Evolutionary conservation across 805 yeast genomes (phyloP), one percentile per base, ranked within the genome.

Genomic region (Monosporozyma aquatica): DNA sequence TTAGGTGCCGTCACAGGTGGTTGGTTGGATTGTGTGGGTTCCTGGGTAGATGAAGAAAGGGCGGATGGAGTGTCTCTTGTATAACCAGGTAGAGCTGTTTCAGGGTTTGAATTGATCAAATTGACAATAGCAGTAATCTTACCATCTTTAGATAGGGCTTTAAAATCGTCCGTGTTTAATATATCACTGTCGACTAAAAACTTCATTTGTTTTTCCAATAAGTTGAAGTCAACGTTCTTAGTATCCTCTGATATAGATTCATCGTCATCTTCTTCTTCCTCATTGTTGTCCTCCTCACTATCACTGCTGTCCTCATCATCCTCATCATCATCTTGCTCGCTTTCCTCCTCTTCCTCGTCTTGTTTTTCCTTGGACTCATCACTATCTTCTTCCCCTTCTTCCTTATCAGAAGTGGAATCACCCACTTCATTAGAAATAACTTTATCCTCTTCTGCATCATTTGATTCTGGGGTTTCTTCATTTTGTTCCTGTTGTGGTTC

Each of bases 61-160:
- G n/a, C n/a, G n/a, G n/a, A n/a, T n/a, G n/a, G n/a, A n/a, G n/a
- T n/a, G n/a, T n/a, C n/a, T n/a, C n/a, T n/a, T n/a, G n/a, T n/a
- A 23, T 23, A 23, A 23, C 25, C 41, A 13, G 48, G 75, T 48
- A 67, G 65, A 37, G 68, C 63, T 11, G 69, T 59, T 43, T 68
- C 69, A 23, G 55, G 46, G 24, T 53, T 56, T 5, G 66, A 55
- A 32, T 58, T 59, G 14, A 61, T 29, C 18, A 61, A 36, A 5
- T 53, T 48, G 3, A 60, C 30, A 11, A 61, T 47, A 5, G 64
- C 58, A n/a, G 56, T 41, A 3, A 56, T 36, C 54, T 61, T 43
- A 53, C 57, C 55, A 55, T 62, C 38, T 64, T 61, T 39, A 57
- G 66, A n/a, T 59, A 67, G 46, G 54, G 62, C 44, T 61, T 69